A percentile compares a stretch with the other conserved stretches of the same genome.
Evolutionary conservation across 1,284 basidiomycete genomes (phyloP).

Genomic region (Hortiboletus rubellus): DNA sequence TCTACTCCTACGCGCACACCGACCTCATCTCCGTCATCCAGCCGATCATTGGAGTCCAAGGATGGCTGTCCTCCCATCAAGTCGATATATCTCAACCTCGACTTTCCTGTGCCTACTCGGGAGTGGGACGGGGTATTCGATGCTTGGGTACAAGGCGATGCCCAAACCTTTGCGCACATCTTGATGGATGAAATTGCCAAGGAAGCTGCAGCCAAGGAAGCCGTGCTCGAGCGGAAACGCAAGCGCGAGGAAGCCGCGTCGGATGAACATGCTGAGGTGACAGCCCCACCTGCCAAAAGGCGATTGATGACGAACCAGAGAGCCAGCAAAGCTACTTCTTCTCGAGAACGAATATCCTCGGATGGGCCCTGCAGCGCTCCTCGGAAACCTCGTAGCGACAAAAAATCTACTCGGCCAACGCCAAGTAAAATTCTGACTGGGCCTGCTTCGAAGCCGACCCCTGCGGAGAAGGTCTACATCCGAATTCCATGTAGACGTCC

Average conservation of each 20-base stretch:
- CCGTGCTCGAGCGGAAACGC: slow-evolving; percentile 51
- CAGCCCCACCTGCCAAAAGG: slow-evolving; percentile 25
- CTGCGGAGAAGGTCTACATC: slow-evolving; percentile 30
- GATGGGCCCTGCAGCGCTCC: slow-evolving; percentile 20
- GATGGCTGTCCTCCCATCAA: slow-evolving; percentile 59
- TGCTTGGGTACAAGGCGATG: slow-evolving; percentile 87
- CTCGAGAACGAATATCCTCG: slow-evolving; percentile 30
- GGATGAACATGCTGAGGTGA: slow-evolving; percentile 15
- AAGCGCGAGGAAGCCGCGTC: slow-evolving; percentile 43
- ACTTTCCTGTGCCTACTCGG: slow-evolving; percentile 82
- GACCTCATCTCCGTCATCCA: slow-evolving; percentile 46
- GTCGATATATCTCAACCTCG: slow-evolving; percentile 84
- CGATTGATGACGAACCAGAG: slow-evolving; percentile 22
- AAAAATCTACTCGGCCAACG: slow-evolving; percentile 14
- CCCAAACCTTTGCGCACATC: slow-evolving; percentile 72
- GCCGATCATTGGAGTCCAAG: slow-evolving; percentile 35
- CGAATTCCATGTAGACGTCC: slow-evolving; percentile 23
- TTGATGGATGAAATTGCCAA: slow-evolving; percentile 57
- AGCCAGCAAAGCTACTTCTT: slow-evolving; percentile 18
- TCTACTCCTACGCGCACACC: slow-evolving; percentile 29
- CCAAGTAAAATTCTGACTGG: slow-evolving; percentile 17
- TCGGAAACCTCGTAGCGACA: slow-evolving; percentile 34
- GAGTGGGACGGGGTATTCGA: slow-evolving; percentile 95
- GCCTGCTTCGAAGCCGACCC: slow-evolving; percentile 24
- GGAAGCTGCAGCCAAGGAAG: slow-evolving; percentile 51